phyloP scores from a whole-genome alignment of 441 rosid genomes.

The Erodium trifolium region DNA sequence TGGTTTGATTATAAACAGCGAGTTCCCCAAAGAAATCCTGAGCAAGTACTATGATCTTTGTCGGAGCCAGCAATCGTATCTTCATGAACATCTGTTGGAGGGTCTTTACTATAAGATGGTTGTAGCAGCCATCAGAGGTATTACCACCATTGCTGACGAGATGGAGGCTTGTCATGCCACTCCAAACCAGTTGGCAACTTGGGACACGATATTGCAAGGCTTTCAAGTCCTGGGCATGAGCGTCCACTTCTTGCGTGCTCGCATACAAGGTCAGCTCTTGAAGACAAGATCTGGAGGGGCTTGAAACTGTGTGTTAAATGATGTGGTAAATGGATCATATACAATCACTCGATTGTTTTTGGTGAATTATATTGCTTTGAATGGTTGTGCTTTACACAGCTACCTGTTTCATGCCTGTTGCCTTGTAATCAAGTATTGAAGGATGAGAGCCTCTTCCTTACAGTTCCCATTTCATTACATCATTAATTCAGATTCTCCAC shows the following conservation, averaged over 20 bases:
- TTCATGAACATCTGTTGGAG: conserved; percentile 30
- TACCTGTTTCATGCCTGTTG: too few relatives aligned
- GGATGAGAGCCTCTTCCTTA: too few relatives aligned
- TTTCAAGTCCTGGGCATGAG: conserved; percentile 33
- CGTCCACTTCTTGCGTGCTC: conserved; percentile 24
- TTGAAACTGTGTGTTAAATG: too few relatives aligned
- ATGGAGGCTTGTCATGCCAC: conserved; percentile 25
- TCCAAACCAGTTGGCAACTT: conserved; percentile 17
- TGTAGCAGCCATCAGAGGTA: conserved; percentile 36
- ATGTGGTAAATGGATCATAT: too few relatives aligned
- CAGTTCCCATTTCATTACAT: too few relatives aligned
- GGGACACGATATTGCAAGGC: conserved; percentile 32
- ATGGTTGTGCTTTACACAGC: too few relatives aligned
- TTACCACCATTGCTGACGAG: conserved; percentile 36
- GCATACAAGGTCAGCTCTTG: conserved; percentile 24
- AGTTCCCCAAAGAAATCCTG: conserved; percentile 25
- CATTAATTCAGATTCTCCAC: too few relatives aligned
- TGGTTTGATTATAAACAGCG: conserved; percentile 29
- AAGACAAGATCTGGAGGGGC: conserved; percentile 18
- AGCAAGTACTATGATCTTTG: conserved; percentile 40
- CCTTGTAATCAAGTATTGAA: too few relatives aligned
- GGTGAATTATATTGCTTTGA: too few relatives aligned
- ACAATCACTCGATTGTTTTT: too few relatives aligned
- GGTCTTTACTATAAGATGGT: conserved; percentile 31
- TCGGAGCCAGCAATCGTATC: conserved; percentile 27